phyloP scores from a whole-genome alignment of 129 eudicot species.

The Heracleum sosnowskyi region DNA sequence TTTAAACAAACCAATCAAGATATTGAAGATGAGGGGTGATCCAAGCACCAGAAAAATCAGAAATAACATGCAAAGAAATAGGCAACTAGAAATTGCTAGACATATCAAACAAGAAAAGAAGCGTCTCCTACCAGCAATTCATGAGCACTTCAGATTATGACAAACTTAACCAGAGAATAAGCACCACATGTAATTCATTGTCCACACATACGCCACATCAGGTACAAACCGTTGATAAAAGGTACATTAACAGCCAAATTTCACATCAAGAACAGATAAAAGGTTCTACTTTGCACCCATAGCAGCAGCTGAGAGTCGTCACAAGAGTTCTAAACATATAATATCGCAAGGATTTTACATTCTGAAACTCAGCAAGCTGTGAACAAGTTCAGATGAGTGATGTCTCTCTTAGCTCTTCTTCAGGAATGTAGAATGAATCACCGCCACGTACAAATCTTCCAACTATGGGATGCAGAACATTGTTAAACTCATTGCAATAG shows the following conservation, averaged over 20 bases:
- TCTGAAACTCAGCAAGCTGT: background rate
- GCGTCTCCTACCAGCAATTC: no score
- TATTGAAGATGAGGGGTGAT: no score
- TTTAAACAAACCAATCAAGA: no score
- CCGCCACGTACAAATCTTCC: background rate
- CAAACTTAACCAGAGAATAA: no score
- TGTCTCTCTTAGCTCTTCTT: background rate
- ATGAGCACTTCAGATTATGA: no score
- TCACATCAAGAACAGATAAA: background rate
- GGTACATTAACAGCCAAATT: background rate
- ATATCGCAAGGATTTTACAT: background rate
- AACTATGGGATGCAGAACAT: background rate
- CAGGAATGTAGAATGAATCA: background rate
- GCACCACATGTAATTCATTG: no score
- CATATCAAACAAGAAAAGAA: no score
- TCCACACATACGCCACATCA: no score
- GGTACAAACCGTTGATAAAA: no score
- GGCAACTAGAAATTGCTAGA: no score
- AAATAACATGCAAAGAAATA: no score
- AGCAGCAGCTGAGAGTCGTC: background rate
- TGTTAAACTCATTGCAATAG: background rate
- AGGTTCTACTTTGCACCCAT: background rate
- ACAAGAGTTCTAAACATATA: background rate
- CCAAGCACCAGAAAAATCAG: no score
- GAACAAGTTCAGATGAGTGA: background rate